A percentile compares a stretch with the other conserved stretches of the same genome.
phyloP scores from a whole-genome alignment of 441 rosid genomes.

The Breynia disticha region DNA sequence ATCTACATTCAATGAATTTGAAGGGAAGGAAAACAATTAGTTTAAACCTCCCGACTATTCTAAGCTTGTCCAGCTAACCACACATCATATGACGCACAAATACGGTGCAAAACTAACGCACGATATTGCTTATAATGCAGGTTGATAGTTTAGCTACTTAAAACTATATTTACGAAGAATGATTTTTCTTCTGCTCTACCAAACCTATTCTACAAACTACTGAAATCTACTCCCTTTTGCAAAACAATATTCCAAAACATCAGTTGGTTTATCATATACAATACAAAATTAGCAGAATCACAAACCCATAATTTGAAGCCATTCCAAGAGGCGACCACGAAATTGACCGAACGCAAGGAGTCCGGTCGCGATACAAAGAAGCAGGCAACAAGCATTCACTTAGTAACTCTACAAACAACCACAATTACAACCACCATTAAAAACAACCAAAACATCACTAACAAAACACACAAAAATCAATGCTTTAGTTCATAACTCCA shows the following conservation, averaged over 20 bases:
- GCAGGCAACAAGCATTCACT: slow-evolving; percentile 50
- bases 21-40: too few relatives aligned
- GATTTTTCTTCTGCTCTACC: too few relatives aligned
- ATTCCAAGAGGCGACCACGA: slow-evolving; percentile 94
- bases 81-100: too few relatives aligned
- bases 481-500: neutral
- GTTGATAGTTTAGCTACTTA: too few relatives aligned
- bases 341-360: slow-evolving; percentile 61
- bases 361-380: slow-evolving; percentile 55
- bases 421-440: neutral
- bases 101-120: too few relatives aligned
- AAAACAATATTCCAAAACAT: neutral
- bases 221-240: neutral
- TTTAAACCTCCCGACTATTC: too few relatives aligned
- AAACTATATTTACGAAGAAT: too few relatives aligned
- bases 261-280: too few relatives aligned
- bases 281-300: neutral
- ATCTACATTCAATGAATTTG: too few relatives aligned
- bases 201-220: neutral
- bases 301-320: slow-evolving; percentile 71
- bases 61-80: too few relatives aligned
- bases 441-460: neutral
- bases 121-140: too few relatives aligned
- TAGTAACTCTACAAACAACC: slow-evolving; percentile 43
- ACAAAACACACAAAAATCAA: neutral